A percentile compares a stretch with the other conserved stretches of the same genome.
phyloP scores from a whole-genome alignment of 495 filamentous ascomycete genomes.

The Lophiotrema nucula region DNA sequence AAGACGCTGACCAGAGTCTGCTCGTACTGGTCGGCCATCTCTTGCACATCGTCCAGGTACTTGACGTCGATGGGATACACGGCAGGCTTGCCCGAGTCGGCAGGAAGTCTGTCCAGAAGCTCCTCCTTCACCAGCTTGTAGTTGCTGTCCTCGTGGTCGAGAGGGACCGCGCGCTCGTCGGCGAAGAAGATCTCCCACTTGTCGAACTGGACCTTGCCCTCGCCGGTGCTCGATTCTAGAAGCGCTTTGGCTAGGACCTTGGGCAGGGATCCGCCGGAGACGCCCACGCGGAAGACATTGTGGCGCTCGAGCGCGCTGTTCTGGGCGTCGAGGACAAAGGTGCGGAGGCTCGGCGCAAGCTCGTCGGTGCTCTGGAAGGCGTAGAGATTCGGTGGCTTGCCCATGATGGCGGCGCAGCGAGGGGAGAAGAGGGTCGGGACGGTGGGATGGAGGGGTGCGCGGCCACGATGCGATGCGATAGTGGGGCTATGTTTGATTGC shows the following conservation, averaged over 20 bases:
- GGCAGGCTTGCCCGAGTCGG: conserved; percentile 58
- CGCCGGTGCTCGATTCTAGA: conserved; percentile 54
- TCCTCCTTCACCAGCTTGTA: conserved; percentile 84
- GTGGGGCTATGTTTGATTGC: background rate
- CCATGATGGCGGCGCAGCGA: conserved; percentile 51
- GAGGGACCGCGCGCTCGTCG: conserved; percentile 90
- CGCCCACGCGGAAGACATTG: conserved; percentile 79
- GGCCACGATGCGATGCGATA: background rate
- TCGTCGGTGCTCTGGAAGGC: conserved; percentile 65
- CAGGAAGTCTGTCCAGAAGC: conserved; percentile 81
- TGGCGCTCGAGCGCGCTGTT: conserved; percentile 76
- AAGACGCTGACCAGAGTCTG: conserved; percentile 70
- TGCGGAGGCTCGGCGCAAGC: conserved; percentile 71
- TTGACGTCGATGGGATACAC: conserved; percentile 75
- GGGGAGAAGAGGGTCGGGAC: conserved; percentile 10
- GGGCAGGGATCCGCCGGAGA: conserved; percentile 93
- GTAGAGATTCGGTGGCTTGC: conserved; percentile 79
- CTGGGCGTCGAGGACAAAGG: conserved; percentile 78
- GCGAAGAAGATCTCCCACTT: conserved; percentile 99
- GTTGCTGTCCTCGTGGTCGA: conserved; percentile 91
- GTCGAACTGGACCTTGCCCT: conserved; percentile 68
- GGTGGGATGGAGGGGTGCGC: background rate
- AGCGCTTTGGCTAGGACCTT: conserved; percentile 79
- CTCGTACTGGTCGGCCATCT: conserved; percentile 92
- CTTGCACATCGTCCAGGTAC: conserved; percentile 77